These are phyloP conservation scores for Trypanosoma grayi DNA, from an alignment of 208 protist genomes.

Conservation along the genomic window DNA sequence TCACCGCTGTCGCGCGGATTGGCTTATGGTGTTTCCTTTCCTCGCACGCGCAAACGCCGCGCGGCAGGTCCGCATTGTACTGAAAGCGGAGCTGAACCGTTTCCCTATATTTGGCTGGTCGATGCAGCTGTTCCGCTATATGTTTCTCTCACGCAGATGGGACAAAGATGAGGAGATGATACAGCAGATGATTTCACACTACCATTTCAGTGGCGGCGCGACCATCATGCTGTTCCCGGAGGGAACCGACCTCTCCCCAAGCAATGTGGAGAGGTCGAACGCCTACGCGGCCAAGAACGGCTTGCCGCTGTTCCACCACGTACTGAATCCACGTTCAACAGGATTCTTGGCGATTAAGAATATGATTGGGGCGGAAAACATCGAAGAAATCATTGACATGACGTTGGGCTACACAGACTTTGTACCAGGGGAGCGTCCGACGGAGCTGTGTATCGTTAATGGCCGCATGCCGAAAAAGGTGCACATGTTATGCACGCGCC, in stretches of 20 bases:
- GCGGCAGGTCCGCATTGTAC: slow-evolving; percentile 53
- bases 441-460: slow-evolving; percentile 69
- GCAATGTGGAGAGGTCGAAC: slow-evolving; percentile 61
- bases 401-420: slow-evolving; percentile 87
- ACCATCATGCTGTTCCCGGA: slow-evolving; percentile 83
- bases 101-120: slow-evolving; percentile 71
- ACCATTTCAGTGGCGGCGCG: slow-evolving; percentile 31
- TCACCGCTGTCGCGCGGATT: slow-evolving; percentile 82
- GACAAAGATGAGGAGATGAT: slow-evolving; percentile 67
- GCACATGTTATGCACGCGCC: slow-evolving; percentile 63
- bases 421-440: slow-evolving; percentile 43
- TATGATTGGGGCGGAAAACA: slow-evolving; percentile 56
- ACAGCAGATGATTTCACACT: slow-evolving; percentile 48
- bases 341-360: slow-evolving; percentile 69
- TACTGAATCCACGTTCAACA: slow-evolving; percentile 80
- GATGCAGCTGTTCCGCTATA: slow-evolving; percentile 79
- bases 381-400: slow-evolving; percentile 77
- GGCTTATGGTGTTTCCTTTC: slow-evolving; percentile 38
- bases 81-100: slow-evolving; percentile 54
- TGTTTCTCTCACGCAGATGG: slow-evolving; percentile 86
- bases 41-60: slow-evolving; percentile 33
- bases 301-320: slow-evolving; percentile 64
- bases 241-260: slow-evolving; percentile 79
- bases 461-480: slow-evolving; percentile 66
- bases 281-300: slow-evolving; percentile 48